phyloP scores from a whole-genome alignment of 169 alveolate species.

The Sarcocystis neurona region DNA sequence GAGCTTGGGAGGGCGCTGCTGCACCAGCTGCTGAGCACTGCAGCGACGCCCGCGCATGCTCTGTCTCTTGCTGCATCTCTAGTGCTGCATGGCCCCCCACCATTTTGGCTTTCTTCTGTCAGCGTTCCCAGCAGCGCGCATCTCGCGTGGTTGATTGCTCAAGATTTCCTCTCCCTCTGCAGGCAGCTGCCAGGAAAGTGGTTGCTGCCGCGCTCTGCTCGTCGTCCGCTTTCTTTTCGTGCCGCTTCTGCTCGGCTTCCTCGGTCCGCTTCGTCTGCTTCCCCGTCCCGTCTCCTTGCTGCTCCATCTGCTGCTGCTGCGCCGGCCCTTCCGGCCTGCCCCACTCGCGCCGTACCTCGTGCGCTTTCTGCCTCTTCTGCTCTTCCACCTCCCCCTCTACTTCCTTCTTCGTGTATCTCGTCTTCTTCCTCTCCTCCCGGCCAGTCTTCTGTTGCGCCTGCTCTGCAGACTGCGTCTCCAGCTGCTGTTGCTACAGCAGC shows the following conservation, averaged over 20 bases:
- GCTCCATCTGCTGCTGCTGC: not conserved
- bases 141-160: conserved; percentile 44
- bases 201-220: not conserved
- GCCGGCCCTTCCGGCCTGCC: not conserved
- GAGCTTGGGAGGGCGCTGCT: conserved; percentile 24
- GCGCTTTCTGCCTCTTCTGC: conserved; percentile 2
- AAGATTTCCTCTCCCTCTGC: conserved; percentile 23
- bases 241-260: conserved; percentile 19
- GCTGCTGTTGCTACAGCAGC: not conserved
- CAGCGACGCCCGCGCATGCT: not conserved
- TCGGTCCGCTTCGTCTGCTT: too few relatives aligned
- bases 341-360: not conserved
- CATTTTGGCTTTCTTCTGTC: conserved; percentile 48
- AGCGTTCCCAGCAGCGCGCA: conserved; percentile 56
- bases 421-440: not conserved
- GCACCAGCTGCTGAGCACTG: conserved; percentile 28
- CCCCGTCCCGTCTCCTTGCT: too few relatives aligned
- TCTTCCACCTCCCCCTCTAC: too few relatives aligned
- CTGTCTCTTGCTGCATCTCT: conserved; percentile 6
- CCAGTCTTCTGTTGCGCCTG: too few relatives aligned
- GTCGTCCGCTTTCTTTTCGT: too few relatives aligned
- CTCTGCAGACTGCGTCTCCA: not conserved
- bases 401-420: not conserved
- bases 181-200: not conserved
- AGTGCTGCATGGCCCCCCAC: conserved; percentile 50